Percentiles rank a stretch among this genome's conserved stretches.
Conservation (phyloP, 495 filamentous ascomycete species). For the Neurospora sp. region DNA sequence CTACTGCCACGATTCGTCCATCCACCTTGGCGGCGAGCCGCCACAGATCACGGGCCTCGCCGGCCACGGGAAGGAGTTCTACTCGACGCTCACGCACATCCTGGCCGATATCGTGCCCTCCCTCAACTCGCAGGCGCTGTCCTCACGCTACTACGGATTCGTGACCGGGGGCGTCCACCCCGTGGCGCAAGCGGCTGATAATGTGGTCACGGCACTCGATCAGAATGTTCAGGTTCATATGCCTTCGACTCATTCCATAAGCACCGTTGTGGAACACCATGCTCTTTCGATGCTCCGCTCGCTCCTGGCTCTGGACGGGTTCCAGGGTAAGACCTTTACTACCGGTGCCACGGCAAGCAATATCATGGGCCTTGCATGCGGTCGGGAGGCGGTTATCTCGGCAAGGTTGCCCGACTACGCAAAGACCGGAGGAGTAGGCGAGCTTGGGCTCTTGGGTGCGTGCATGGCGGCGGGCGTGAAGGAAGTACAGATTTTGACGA, state of each 20-base stretch:
- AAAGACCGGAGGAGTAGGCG: conserved; percentile 41
- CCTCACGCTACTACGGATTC: conserved; percentile 70
- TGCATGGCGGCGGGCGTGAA: conserved; percentile 51
- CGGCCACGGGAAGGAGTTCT: background rate
- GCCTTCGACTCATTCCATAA: conserved; percentile 52
- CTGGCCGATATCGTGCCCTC: conserved; percentile 52
- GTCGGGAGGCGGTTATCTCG: conserved; percentile 54
- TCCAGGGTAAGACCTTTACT: conserved; percentile 63
- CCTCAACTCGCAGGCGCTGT: conserved; percentile 52
- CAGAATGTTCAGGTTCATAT: conserved; percentile 85
- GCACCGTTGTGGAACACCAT: conserved; percentile 62
- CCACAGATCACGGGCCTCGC: background rate
- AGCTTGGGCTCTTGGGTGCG: conserved; percentile 57
- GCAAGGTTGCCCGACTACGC: conserved; percentile 17
- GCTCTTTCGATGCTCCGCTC: conserved; percentile 59
- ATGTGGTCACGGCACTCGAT: conserved; percentile 65
- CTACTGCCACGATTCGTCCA: background rate
- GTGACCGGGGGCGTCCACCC: conserved; percentile 75
- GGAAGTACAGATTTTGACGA: conserved; percentile 66
- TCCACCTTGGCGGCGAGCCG: background rate
- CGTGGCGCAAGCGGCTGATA: conserved; percentile 75
- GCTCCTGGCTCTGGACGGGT: conserved; percentile 52
- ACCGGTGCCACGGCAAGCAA: conserved; percentile 86
- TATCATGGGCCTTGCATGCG: conserved; percentile 69
- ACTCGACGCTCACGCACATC: conserved; percentile 31